A percentile compares a stretch with the other conserved stretches of the same genome.
phyloP scores from a whole-genome alignment of 108 stramenopile genomes.

The Mayamaea pseudoterrestris region DNA sequence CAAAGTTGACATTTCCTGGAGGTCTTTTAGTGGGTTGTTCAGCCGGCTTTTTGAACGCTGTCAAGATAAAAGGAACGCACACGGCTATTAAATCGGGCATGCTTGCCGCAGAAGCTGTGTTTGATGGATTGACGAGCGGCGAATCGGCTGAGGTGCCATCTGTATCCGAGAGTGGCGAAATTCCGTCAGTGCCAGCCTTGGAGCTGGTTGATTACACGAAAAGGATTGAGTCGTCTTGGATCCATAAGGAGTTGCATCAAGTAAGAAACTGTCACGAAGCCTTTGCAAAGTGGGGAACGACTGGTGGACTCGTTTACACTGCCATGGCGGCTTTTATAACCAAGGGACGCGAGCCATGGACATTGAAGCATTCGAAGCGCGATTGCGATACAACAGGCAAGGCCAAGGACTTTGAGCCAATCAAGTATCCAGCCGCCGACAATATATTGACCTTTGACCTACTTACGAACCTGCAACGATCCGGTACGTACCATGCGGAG shows the following conservation, averaged over 20 bases:
- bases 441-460: slow-evolving; percentile 93
- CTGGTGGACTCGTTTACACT: slow-evolving; percentile 82
- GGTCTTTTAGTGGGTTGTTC: slow-evolving; percentile 88
- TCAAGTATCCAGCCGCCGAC: slow-evolving; percentile 91
- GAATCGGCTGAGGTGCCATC: slow-evolving; percentile 56
- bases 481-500: slow-evolving; percentile 93
- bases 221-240: slow-evolving; percentile 84
- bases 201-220: slow-evolving; percentile 50
- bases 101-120: slow-evolving; percentile 88
- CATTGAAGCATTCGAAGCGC: slow-evolving; percentile 45
- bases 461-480: slow-evolving; percentile 88
- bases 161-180: slow-evolving; percentile 17
- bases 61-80: slow-evolving; percentile 99
- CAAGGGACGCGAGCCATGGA: slow-evolving; percentile 94
- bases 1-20: slow-evolving; percentile 93
- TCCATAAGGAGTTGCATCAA: slow-evolving; percentile 84
- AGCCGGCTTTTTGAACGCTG: slow-evolving; percentile 96
- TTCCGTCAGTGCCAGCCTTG: slow-evolving; percentile 18
- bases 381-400: slow-evolving; percentile 65
- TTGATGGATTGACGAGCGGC: slow-evolving; percentile 61
- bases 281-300: slow-evolving; percentile 86
- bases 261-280: slow-evolving; percentile 96
- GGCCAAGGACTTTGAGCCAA: slow-evolving; percentile 47
- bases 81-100: slow-evolving; percentile 95
- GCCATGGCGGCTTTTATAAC: slow-evolving; percentile 85